phyloP scores from a whole-genome alignment of 768 basidiomycete genomes.

The Podaxis sp. region DNA sequence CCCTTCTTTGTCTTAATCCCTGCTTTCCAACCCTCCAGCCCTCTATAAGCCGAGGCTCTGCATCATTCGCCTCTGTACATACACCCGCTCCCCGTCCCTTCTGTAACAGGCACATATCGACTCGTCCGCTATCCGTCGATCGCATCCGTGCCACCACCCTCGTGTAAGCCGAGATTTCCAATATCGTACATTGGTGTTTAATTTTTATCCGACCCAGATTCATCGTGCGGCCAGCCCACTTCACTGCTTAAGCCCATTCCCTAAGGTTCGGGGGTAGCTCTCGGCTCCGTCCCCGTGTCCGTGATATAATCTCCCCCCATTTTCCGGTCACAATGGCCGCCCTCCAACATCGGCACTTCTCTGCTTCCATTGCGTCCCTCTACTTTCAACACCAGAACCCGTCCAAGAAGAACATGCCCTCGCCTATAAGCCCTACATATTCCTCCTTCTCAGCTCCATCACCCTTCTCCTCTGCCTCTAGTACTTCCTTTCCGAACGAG shows the following conservation, averaged over 20 bases:
- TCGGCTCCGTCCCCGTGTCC: background rate
- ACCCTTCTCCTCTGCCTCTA: slow-evolving; percentile 26
- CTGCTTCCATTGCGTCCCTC: slow-evolving; percentile 8
- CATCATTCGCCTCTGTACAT: background rate
- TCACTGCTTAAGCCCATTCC: background rate
- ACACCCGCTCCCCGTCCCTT: background rate
- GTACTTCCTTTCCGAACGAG: slow-evolving; percentile 14
- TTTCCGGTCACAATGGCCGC: slow-evolving; percentile 6
- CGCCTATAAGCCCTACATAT: slow-evolving; percentile 31
- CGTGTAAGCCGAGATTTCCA: slow-evolving; percentile 6
- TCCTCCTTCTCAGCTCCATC: slow-evolving; percentile 33
- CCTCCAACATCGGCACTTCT: slow-evolving; percentile 12
- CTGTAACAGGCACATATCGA: slow-evolving; percentile 1
- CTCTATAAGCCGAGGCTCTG: background rate
- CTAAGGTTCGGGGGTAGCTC: background rate
- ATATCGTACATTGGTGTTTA: background rate
- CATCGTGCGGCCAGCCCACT: background rate
- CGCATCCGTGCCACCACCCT: background rate
- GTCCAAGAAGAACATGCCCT: slow-evolving; percentile 16
- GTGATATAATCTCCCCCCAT: slow-evolving; percentile 6
- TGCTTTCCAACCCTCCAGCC: background rate
- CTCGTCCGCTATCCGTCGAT: slow-evolving; percentile 6
- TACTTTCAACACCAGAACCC: slow-evolving; percentile 9
- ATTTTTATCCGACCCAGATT: slow-evolving; percentile 8
- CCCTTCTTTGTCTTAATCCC: background rate